Evolutionary conservation across 129 eudicot species (phyloP), one percentile per base, ranked within the genome.

Genomic region (Flaveria brownii): DNA sequence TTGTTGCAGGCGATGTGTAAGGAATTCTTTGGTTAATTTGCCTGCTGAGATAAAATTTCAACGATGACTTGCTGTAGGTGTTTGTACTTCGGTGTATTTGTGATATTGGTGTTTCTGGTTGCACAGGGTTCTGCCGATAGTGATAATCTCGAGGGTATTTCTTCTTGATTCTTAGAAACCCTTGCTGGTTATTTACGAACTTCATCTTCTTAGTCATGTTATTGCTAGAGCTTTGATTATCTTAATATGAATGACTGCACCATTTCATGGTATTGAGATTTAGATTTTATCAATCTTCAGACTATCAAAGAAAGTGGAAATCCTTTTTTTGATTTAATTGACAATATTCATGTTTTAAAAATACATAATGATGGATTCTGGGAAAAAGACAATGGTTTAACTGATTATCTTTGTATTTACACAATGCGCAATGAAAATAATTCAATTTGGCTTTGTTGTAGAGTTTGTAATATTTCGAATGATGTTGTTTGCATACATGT

Each of bases 91-190:
- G 68, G 82, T 65, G 83, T 65, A 49, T 36, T 79, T 79, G 72
- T 81, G 52, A 77, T 79, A 18, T 74, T 39, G 61, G 73, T 75
- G 55, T 36, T 75, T 75, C 77, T 87, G 47, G 60, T 41, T 71
- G 52, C 56, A 33, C 82, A 39, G 7, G 75, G 85, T 52, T 85
- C 78, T 50, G 88, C 88, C 3, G 30, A 74, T 57, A 91, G 94
- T 7, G 94, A 88, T 77, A 72, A 49, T 68, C 74, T 73, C 22
- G 94, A 91, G 16, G 90, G 97, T 91, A 86, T 62, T 63, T 72
- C 42, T 46, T 76, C 69, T 28, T 62, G 22, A 45, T 45, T 45
- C 12, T 11, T 36, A 36, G 41, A 36, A 36, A 36, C 41, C 7
- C 20, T 56, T 56, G 26, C 43, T 57, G 20, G 13, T 45, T 45